A percentile compares a stretch with the other conserved stretches of the same genome.
These are phyloP conservation scores for Sporothrix phasma DNA, from an alignment of 2,329 filamentous ascomycete genomes.

Conservation along the genomic window DNA sequence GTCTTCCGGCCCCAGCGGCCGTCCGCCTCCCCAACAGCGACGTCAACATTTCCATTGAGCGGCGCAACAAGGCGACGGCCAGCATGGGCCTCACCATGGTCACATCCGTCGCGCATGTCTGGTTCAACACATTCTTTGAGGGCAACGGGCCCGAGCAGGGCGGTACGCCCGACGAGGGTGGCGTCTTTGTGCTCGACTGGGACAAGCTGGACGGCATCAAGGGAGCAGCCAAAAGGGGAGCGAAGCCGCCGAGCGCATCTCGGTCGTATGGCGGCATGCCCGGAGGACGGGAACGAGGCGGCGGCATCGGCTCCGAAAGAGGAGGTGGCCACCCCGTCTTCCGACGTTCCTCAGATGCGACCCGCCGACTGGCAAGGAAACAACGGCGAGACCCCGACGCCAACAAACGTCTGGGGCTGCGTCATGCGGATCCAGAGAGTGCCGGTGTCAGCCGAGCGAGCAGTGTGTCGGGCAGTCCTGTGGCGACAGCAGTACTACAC, in stretches of 20 bases:
- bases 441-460: conserved; percentile 61
- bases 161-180: conserved; percentile 57
- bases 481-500: background rate
- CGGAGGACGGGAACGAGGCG: conserved; percentile 10
- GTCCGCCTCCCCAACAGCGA: conserved; percentile 72
- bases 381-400: conserved; percentile 36
- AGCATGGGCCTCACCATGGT: conserved; percentile 80
- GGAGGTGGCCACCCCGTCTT: conserved; percentile 37
- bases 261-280: conserved; percentile 67
- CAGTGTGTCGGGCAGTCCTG: conserved; percentile 44
- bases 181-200: conserved; percentile 50
- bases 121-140: conserved; percentile 95
- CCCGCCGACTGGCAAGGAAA: conserved; percentile 67
- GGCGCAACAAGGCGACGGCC: conserved; percentile 68
- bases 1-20: conserved; percentile 61
- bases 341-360: conserved; percentile 58
- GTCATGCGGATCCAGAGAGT: conserved; percentile 54
- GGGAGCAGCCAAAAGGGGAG: conserved; percentile 76
- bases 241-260: conserved; percentile 67
- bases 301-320: background rate
- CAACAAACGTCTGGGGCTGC: conserved; percentile 58
- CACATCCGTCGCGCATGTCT: conserved; percentile 85
- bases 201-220: conserved; percentile 86
- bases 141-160: conserved; percentile 60
- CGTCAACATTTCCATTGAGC: conserved; percentile 81